Conservation (phyloP, 805 yeast species). For the Cyberlindnera japonica region DNA sequence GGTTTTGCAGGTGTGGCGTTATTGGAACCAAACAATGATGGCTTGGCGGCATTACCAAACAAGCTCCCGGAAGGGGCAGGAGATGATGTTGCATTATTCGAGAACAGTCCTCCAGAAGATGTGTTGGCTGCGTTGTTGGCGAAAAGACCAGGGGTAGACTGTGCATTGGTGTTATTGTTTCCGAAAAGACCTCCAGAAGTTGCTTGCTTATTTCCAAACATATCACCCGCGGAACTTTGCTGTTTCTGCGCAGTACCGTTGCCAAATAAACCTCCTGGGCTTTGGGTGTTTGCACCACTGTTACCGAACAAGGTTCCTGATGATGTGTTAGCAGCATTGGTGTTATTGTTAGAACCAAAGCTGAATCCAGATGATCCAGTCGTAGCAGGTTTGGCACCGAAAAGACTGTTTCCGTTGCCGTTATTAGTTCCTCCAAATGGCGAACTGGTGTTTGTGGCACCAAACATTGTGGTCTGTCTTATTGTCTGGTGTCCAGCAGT, state of each 20-base stretch:
- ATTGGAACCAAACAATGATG: conserved; percentile 14
- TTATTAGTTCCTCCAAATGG: conserved; percentile 16
- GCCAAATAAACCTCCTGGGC: conserved; percentile 11
- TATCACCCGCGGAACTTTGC: conserved; percentile 12
- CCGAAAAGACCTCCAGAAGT: conserved; percentile 13
- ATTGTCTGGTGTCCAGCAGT: not conserved
- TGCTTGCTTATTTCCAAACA: conserved; percentile 16
- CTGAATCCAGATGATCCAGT: conserved; percentile 7
- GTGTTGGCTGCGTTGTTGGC: conserved; percentile 22
- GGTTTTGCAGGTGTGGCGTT: conserved; percentile 10
- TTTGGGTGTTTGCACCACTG: not conserved
- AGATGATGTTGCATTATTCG: conserved; percentile 14
- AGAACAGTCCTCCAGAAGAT: conserved; percentile 21
- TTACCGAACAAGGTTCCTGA: conserved; percentile 12
- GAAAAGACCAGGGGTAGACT: conserved; percentile 18
- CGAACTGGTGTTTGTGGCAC: conserved; percentile 15
- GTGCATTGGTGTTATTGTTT: not conserved
- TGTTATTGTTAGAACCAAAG: conserved; percentile 9
- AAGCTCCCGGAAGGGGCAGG: conserved; percentile 2
- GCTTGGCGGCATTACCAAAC: conserved; percentile 8
- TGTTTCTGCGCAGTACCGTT: conserved; percentile 2
- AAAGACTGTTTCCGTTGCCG: conserved; percentile 9
- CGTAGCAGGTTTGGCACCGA: conserved; percentile 12
- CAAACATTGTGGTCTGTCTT: conserved; percentile 13
- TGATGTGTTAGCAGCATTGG: conserved; percentile 4